Base-by-base conservation (phyloP, 306 rosid genomes). In the Cucurbita pepo region DNA sequence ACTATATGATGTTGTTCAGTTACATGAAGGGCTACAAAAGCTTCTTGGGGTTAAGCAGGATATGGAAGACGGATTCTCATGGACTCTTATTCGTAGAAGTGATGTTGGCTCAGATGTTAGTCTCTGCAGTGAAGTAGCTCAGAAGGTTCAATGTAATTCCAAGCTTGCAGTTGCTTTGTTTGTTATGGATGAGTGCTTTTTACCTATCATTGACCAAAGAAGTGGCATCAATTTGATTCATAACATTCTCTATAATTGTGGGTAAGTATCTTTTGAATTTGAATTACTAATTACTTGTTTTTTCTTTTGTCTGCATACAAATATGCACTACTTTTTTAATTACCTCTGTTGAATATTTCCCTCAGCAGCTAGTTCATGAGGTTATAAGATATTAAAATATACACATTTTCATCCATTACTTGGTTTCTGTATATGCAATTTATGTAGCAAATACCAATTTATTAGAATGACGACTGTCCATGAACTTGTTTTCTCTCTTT, bases 121-220 rank as follows among this genome's bases (percentile, higher is more conserved):
- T 79, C 83, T 79, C 69, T 73, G 72, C 70, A 75, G 62, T 81
- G 83, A 86, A 77, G 69, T 62, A 74, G 77, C 83, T 78, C 81
- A 76, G 80, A 71, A 66, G 75, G 77, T 87, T 75, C 82, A 88
- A 76, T 82, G 87, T 79, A 93, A 93, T 82, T 83, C 96, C 76
- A 88, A 86, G 90, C 86, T 93, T 72, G 97, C 97, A 77, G 96
- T 93, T 81, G 91, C 97, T 22, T 77, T 90, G 79, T 82, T 80
- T 61, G 51, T 93, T 64, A 88, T 93, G 98, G 90, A 93, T 10
- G 98, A 93, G 86, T 93, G 98, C 81, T 93, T 93, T 87, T 83
- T 88, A 86, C 97, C 98, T 37, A 78, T 85, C 76, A 82, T 88
- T 78, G 97, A 93, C 78, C 90, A 88, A 37, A 93, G 96, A 86